Evolutionary conservation across 1,284 basidiomycete species (phyloP).

Genomic region (Sporisorium iseilematis-ciliati): DNA sequence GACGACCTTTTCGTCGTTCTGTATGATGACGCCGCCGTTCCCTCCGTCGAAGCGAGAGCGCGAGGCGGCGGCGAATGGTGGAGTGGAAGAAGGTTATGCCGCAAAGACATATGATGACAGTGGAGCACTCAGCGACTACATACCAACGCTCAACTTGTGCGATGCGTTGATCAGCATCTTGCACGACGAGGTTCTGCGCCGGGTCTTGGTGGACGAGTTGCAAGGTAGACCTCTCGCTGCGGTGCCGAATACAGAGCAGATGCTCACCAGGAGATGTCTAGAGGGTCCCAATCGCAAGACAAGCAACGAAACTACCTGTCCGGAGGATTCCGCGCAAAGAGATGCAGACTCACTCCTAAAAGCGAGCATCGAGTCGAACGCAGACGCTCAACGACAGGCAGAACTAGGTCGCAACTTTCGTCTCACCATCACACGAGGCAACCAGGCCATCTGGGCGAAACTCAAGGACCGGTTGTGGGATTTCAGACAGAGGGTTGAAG

Average conservation of each 20-base stretch:
- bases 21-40: conserved; percentile 55
- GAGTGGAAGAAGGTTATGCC: background rate
- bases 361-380: background rate
- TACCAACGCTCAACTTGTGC: conserved; percentile 31
- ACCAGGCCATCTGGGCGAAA: conserved; percentile 62
- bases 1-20: conserved; percentile 56
- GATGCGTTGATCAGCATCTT: conserved; percentile 30
- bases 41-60: conserved; percentile 34
- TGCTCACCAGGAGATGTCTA: conserved; percentile 24
- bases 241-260: conserved; percentile 18
- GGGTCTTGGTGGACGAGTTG: conserved; percentile 37
- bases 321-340: background rate
- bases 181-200: conserved; percentile 21
- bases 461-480: conserved; percentile 61
- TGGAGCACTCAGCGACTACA: background rate
- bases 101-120: background rate
- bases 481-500: conserved; percentile 56
- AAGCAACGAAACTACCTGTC: background rate
- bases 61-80: conserved; percentile 15
- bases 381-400: conserved; percentile 3
- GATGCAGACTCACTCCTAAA: background rate
- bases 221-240: conserved; percentile 34
- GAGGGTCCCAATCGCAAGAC: conserved; percentile 3
- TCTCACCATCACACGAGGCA: conserved; percentile 50
- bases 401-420: conserved; percentile 25